These are phyloP conservation scores for Periconia sp. DNA, from an alignment of 2,329 filamentous ascomycete genomes.

Conservation along the genomic window DNA sequence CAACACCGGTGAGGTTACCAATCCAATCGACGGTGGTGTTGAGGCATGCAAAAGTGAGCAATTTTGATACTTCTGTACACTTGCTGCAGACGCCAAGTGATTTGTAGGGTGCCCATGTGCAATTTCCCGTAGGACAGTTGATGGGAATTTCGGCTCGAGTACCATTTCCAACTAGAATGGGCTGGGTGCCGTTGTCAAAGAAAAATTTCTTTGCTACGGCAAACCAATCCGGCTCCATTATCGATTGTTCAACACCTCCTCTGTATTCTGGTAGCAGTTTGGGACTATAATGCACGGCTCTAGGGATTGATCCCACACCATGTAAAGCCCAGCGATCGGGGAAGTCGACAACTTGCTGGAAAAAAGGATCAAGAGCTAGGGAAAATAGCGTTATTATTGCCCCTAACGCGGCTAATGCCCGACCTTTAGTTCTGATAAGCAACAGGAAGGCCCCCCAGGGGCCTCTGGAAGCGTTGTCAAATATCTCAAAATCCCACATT, in stretches of 20 bases:
- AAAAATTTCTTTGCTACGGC: conserved; percentile 11
- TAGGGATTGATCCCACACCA: conserved; percentile 14
- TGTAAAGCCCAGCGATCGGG: conserved; percentile 21
- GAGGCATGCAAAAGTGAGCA: conserved; percentile 14
- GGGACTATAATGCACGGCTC: conserved; percentile 8
- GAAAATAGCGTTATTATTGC: conserved; percentile 22
- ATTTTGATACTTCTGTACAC: conserved; percentile 14
- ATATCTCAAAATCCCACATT: conserved; percentile 41
- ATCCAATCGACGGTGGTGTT: conserved; percentile 18
- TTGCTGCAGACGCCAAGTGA: conserved; percentile 27
- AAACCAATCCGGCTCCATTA: too few species aligned
- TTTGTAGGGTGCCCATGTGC: conserved; percentile 29
- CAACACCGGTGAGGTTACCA: neutral
- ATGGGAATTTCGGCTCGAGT: conserved; percentile 27
- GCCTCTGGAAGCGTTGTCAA: conserved; percentile 34
- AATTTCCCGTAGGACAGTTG: conserved; percentile 31
- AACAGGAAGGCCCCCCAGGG: conserved; percentile 28
- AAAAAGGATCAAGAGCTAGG: conserved; percentile 32
- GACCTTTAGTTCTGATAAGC: conserved; percentile 18
- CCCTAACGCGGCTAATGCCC: conserved; percentile 22
- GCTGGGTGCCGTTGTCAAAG: conserved; percentile 22
- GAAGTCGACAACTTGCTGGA: conserved; percentile 34
- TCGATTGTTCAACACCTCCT: too few species aligned
- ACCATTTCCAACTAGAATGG: conserved; percentile 21
- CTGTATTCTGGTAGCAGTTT: neutral